A percentile compares a stretch with the other conserved stretches of the same genome.
Conservation (phyloP, 148 eudicot species). For the Silene uniflora region DNA sequence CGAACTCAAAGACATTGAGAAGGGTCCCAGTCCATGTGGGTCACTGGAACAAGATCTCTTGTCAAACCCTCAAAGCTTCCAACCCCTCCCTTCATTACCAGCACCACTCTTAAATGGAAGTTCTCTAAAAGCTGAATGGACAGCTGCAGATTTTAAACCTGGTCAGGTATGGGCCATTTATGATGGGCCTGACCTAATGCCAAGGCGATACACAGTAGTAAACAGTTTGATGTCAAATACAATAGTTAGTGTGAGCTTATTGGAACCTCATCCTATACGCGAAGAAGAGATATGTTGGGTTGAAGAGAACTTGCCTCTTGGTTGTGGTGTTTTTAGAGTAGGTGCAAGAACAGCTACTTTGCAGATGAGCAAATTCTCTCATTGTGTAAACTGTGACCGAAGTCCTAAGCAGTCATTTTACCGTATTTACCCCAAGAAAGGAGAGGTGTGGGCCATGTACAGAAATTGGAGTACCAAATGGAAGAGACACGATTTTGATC, state of each 20-base stretch:
- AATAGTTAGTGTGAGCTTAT: conserved; percentile 21
- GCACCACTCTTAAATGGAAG: background rate
- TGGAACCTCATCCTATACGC: conserved; percentile 24
- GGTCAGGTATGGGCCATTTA: conserved; percentile 35
- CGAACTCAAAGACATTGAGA: conserved; percentile 37
- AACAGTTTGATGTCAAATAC: conserved; percentile 18
- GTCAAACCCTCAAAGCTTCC: conserved; percentile 5
- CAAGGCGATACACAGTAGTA: conserved; percentile 25
- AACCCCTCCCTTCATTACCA: background rate
- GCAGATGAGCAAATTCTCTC: conserved; percentile 38
- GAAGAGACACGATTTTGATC: conserved; percentile 20
- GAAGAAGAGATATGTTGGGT: conserved; percentile 30
- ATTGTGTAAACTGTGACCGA: conserved; percentile 37
- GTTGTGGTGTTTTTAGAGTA: conserved; percentile 33
- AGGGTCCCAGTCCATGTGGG: conserved; percentile 28
- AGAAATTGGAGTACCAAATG: conserved; percentile 39
- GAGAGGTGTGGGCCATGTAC: conserved; percentile 64
- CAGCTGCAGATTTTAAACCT: conserved; percentile 19
- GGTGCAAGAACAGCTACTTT: conserved; percentile 26
- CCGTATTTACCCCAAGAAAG: conserved; percentile 52
- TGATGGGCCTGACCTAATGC: conserved; percentile 27
- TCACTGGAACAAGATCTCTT: conserved; percentile 30
- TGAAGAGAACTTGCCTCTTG: conserved; percentile 27
- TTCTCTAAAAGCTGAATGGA: conserved; percentile 28
- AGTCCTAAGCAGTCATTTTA: conserved; percentile 28